Evolutionary conservation across 441 rosid genomes (phyloP).

Genomic region (Flueggea neowawraea): DNA sequence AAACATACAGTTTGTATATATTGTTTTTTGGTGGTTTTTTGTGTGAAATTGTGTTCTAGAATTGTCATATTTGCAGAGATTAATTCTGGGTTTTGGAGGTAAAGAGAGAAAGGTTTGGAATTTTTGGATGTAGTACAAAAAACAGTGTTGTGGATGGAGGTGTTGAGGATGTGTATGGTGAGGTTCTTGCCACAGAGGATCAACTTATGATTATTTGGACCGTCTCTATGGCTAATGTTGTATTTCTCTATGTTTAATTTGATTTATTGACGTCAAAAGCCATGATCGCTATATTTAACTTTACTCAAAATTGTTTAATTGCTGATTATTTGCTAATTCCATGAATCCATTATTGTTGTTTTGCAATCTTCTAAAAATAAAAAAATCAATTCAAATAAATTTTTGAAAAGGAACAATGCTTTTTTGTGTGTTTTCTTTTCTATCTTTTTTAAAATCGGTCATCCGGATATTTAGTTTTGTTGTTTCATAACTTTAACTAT

Average conservation of each 20-base stretch:
- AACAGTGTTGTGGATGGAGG: conserved; percentile 55
- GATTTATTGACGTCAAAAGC: conserved; percentile 1
- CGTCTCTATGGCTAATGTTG: conserved; percentile 27
- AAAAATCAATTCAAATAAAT: too few relatives aligned
- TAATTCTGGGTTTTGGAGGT: conserved; percentile 19
- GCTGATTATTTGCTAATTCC: too few relatives aligned
- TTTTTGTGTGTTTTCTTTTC: too few relatives aligned
- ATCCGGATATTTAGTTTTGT: too few relatives aligned
- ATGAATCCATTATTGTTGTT: too few relatives aligned
- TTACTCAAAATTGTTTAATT: background rate
- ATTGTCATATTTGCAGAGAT: conserved; percentile 27
- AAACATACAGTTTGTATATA: too few relatives aligned
- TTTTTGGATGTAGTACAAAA: conserved; percentile 51
- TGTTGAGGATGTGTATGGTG: conserved; percentile 79
- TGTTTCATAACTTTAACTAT: too few relatives aligned
- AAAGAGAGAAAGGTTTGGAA: conserved; percentile 24
- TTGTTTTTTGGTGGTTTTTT: too few relatives aligned
- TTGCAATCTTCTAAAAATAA: too few relatives aligned
- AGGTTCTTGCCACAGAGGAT: conserved; percentile 79
- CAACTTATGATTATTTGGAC: conserved; percentile 94
- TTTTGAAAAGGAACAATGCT: too few relatives aligned
- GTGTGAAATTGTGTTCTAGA: conserved; percentile 6
- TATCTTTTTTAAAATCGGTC: too few relatives aligned
- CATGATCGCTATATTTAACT: conserved; percentile 4
- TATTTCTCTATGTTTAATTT: too few relatives aligned